Conservation (phyloP, 1,139 yeast species). For the Blastobotrys ciferrii region DNA sequence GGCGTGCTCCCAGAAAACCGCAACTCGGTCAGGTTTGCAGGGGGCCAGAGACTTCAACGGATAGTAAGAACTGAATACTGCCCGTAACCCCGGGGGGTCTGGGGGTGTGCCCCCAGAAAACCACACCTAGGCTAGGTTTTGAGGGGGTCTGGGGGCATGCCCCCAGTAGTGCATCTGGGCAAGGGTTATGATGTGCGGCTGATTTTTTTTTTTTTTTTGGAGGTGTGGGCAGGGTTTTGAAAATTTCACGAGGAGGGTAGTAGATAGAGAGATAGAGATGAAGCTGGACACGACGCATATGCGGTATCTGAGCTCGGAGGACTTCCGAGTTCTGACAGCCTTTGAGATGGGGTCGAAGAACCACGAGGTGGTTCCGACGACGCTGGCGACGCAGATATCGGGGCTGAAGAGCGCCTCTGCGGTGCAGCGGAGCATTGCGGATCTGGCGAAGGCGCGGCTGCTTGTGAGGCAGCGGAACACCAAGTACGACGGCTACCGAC, state of each 20-base stretch:
- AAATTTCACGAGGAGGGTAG: too few relatives aligned
- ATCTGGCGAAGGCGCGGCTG: conserved; percentile 80
- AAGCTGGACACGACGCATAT: conserved; percentile 89
- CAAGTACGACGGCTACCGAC: conserved; percentile 81
- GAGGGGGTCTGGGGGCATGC: too few relatives aligned
- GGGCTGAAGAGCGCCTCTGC: conserved; percentile 75
- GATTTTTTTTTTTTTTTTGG: neutral
- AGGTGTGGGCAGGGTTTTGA: neutral
- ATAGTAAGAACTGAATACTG: too few relatives aligned
- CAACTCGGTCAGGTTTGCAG: too few relatives aligned
- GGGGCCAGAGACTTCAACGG: too few relatives aligned
- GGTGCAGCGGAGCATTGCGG: conserved; percentile 75
- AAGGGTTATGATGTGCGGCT: conserved; percentile 4
- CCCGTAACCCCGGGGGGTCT: too few relatives aligned
- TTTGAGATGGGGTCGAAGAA: conserved; percentile 82
- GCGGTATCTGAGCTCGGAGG: conserved; percentile 89
- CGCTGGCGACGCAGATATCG: conserved; percentile 74
- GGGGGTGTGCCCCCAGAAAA: too few relatives aligned
- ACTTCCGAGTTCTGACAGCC: conserved; percentile 85
- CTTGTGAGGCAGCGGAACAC: conserved; percentile 77
- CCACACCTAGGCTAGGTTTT: too few relatives aligned
- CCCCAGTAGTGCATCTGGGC: too few relatives aligned
- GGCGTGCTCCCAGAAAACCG: too few relatives aligned
- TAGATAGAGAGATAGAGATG: too few relatives aligned
- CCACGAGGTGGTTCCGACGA: conserved; percentile 93